These are phyloP conservation scores for Ophiostoma tasmaniense DNA, from an alignment of 2,329 filamentous ascomycete genomes.

Conservation along the genomic window DNA sequence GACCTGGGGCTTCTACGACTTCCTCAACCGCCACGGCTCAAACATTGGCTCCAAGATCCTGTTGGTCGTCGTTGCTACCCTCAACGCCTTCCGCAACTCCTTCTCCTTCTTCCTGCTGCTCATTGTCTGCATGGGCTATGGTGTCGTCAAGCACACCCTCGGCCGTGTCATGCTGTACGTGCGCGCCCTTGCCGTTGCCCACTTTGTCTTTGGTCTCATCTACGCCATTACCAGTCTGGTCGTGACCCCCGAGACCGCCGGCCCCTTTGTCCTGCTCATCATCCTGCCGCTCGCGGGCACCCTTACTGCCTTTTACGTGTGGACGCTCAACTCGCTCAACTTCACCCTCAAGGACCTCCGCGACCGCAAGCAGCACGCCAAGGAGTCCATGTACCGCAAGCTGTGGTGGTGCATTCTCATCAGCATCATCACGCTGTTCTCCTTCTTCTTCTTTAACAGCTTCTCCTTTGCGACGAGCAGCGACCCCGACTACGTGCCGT, in stretches of 20 bases:
- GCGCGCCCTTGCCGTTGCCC: conserved; percentile 78
- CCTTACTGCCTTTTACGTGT: conserved; percentile 93
- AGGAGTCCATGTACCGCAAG: conserved; percentile 94
- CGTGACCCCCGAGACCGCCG: conserved; percentile 77
- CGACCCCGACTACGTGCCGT: conserved; percentile 84
- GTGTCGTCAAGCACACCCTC: conserved; percentile 87
- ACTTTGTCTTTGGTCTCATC: conserved; percentile 90
- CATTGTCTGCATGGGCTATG: conserved; percentile 99
- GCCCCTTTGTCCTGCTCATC: conserved; percentile 83
- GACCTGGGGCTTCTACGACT: conserved; percentile 99
- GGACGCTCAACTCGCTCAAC: conserved; percentile 94
- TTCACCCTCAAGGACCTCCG: conserved; percentile 92
- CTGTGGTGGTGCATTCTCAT: conserved; percentile 95
- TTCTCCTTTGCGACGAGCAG: conserved; percentile 82
- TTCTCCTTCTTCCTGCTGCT: conserved; percentile 97
- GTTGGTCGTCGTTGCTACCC: conserved; percentile 81
- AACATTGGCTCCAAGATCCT: conserved; percentile 76
- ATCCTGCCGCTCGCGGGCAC: conserved; percentile 87
- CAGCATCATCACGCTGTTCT: conserved; percentile 92
- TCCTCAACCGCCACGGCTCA: conserved; percentile 80
- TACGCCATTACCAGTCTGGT: conserved; percentile 86
- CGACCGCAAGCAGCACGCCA: conserved; percentile 86
- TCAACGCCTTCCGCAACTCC: conserved; percentile 90
- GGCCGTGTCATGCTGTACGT: conserved; percentile 93
- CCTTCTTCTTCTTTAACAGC: conserved; percentile 97